phyloP scores from a whole-genome alignment of 768 basidiomycete species.

The Tremella mesenterica region DNA sequence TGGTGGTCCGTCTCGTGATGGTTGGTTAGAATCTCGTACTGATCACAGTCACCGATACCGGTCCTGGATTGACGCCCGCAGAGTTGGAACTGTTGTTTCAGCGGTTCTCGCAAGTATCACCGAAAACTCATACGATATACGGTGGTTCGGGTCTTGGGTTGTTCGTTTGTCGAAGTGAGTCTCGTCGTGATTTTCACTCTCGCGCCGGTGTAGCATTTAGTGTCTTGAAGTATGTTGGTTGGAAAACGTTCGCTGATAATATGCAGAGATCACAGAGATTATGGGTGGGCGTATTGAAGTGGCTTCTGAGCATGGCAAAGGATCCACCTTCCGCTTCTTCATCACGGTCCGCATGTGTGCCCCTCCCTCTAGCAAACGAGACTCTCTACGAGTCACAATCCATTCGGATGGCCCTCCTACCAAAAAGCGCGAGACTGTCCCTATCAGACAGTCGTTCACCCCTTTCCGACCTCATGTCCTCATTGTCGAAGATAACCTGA shows the following conservation, averaged over 20 bases:
- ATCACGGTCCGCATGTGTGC: constrained; percentile 29
- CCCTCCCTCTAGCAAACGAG: not conserved
- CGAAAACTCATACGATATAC: constrained; percentile 40
- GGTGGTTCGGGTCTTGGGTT: constrained; percentile 45
- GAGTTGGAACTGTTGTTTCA: constrained; percentile 46
- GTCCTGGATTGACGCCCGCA: constrained; percentile 46
- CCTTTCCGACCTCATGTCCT: constrained; percentile 27
- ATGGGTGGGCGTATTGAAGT: constrained; percentile 47
- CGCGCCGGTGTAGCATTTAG: too few relatives aligned
- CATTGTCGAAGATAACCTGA: constrained; percentile 40
- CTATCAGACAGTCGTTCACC: not conserved
- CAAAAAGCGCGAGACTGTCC: constrained; percentile 9
- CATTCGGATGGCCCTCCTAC: not conserved
- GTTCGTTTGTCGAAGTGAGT: constrained; percentile 39
- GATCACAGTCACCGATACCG: constrained; percentile 41
- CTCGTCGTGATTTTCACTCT: not conserved
- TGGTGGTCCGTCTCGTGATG: not conserved
- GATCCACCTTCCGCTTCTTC: constrained; percentile 47
- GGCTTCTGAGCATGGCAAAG: constrained; percentile 43
- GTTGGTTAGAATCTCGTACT: not conserved
- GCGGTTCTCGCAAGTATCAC: constrained; percentile 42
- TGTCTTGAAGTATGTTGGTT: constrained; percentile 37
- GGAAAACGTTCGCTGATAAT: constrained; percentile 23
- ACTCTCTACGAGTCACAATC: not conserved
- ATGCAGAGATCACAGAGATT: constrained; percentile 30